Evolutionary conservation across 257 asterid genomes (phyloP), one percentile per base, ranked within the genome.

Genomic region (Ocimum tenuiflorum): DNA sequence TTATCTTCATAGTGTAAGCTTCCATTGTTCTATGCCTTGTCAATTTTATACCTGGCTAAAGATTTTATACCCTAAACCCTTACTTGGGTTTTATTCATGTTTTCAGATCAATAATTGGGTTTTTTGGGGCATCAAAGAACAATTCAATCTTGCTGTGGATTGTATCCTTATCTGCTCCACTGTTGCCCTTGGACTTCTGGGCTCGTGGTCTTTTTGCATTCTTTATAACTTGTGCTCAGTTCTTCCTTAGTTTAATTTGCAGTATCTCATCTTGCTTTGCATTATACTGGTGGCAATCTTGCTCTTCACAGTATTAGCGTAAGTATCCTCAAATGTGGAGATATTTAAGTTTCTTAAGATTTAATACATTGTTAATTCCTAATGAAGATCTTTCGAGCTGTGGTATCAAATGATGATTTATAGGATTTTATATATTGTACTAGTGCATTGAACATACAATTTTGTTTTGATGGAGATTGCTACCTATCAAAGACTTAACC

Each of bases 251-350:
- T 45, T 56, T 45, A 48, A 60, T 31, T 66, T 70, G 68, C 81
- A 91, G 98, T 91, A 91, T 68, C 86, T 91, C 50, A 66, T 82
- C 80, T 70, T 87, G 89, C 84, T 91, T 53, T 87, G 88, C 86
- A 63, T 89, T 42, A 68, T 89, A 76, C 68, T 89, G 84, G 78
- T 91, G 81, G 96, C 89, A n/a, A 85, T 91, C 67, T 71, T 91
- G 89, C 79, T 89, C 82, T 89, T 91, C 84, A 91, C 98, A 0
- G 96, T 91, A 68, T 74, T 87, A 66, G 98, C 98, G 95, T 91
- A 80, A 89, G 98, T 81, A 73, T 48, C 35, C 67, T 12, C 35
- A 3, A n/a, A 11, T 41, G 12, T 59, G n/a, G 47, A 46, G 22
- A 15, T 63, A 18, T 65, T 18, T 23, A 15, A 29, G 11, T 48